These are phyloP conservation scores for Backusella australiensis DNA, from an alignment of 192 early-diverging fungal species.

Conservation along the genomic window DNA sequence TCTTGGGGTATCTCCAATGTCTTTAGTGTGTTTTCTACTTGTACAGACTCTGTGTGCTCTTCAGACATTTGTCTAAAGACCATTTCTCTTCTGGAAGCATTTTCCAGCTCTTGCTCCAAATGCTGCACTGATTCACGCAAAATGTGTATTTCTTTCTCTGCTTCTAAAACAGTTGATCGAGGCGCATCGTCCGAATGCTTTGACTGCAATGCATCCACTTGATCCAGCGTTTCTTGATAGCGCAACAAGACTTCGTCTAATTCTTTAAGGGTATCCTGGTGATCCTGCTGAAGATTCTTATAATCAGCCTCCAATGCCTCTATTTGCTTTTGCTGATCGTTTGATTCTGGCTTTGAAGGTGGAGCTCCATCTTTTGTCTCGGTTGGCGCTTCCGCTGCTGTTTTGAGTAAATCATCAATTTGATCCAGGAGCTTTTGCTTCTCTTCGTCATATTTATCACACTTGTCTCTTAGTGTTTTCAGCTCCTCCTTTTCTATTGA, in stretches of 20 bases:
- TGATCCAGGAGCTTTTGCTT: background rate
- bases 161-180: background rate
- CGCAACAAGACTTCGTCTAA: slow-evolving; percentile 18
- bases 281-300: slow-evolving; percentile 2
- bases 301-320: background rate
- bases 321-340: slow-evolving; percentile 1
- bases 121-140: slow-evolving; percentile 5
- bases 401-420: background rate
- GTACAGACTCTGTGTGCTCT: background rate
- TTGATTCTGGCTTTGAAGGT: background rate
- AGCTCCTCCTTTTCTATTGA: background rate
- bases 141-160: slow-evolving; percentile 1
- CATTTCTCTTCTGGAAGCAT: background rate
- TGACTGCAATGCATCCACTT: slow-evolving; percentile 4
- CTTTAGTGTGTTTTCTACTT: slow-evolving; percentile 10
- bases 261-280: slow-evolving; percentile 25
- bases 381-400: background rate
- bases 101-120: slow-evolving; percentile 17
- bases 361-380: background rate
- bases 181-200: background rate
- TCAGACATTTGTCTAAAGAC: slow-evolving; percentile 8
- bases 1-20: background rate
- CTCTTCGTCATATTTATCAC: slow-evolving; percentile 8
- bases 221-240: slow-evolving; percentile 28
- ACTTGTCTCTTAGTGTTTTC: background rate